phyloP scores from a whole-genome alignment of 257 asterid genomes.

The Nicotiana otophora region DNA sequence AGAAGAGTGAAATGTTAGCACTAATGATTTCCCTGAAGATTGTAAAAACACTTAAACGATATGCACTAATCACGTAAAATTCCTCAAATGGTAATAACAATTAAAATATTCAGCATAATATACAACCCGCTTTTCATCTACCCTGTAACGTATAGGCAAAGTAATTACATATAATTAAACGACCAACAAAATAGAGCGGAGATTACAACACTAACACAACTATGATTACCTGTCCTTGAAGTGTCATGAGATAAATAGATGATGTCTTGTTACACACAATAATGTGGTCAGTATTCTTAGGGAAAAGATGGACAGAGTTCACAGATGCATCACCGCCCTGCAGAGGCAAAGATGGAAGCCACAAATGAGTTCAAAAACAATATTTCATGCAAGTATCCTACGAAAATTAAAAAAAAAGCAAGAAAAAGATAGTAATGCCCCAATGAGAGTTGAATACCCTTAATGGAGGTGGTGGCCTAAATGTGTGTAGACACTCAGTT shows the following conservation, averaged over 20 bases:
- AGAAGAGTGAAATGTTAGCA: too few relatives aligned
- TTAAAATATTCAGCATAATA: too few relatives aligned
- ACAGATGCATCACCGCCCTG: slow-evolving; percentile 99
- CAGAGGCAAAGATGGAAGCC: slow-evolving; percentile 12
- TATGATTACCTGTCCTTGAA: slow-evolving; percentile 85
- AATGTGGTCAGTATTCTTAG: slow-evolving; percentile 83
- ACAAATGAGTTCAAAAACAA: neutral
- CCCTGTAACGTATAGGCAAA: too few relatives aligned
- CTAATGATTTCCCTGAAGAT: too few relatives aligned
- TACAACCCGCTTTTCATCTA: too few relatives aligned
- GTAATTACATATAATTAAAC: too few relatives aligned
- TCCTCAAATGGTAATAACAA: too few relatives aligned
- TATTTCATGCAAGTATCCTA: neutral
- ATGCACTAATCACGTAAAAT: too few relatives aligned
- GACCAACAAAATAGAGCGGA: neutral
- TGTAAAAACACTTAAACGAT: too few relatives aligned
- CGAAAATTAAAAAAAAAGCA: neutral
- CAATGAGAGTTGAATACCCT: slow-evolving; percentile 49
- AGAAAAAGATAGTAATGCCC: neutral
- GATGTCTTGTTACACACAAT: slow-evolving; percentile 93
- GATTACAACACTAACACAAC: neutral
- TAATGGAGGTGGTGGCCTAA: slow-evolving; percentile 96
- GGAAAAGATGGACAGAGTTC: slow-evolving; percentile 81
- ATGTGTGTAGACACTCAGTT: slow-evolving; percentile 86
- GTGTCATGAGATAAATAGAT: slow-evolving; percentile 84